Evolutionary conservation across 768 basidiomycete genomes (phyloP).

Genomic region (Pisolithus sp.): DNA sequence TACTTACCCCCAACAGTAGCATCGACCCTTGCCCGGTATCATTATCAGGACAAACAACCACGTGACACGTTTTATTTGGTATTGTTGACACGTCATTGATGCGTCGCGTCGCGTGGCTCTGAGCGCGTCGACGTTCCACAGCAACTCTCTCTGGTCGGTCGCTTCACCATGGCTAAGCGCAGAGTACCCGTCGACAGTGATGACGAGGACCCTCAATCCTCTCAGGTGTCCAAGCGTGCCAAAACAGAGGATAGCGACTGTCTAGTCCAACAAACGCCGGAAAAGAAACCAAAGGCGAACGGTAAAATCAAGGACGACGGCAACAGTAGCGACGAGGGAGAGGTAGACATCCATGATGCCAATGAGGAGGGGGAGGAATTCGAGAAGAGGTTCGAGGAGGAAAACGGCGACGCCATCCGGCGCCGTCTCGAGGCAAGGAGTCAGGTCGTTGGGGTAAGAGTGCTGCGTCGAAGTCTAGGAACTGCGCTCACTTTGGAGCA

Average conservation of each 20-base stretch:
- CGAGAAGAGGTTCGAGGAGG: conserved; percentile 62
- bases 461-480: conserved; percentile 32
- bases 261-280: conserved; percentile 13
- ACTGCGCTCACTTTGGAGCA: neutral
- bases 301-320: conserved; percentile 29
- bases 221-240: conserved; percentile 39
- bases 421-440: conserved; percentile 43
- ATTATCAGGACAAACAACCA: no score
- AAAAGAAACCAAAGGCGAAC: conserved; percentile 25
- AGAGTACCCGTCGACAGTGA: conserved; percentile 40
- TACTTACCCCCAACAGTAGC: no score
- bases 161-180: conserved; percentile 47
- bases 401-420: conserved; percentile 51
- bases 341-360: conserved; percentile 30
- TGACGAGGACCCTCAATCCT: conserved; percentile 25
- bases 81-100: neutral
- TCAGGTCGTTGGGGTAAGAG: conserved; percentile 36
- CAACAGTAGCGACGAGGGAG: conserved; percentile 25
- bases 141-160: neutral
- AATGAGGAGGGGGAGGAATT: conserved; percentile 42
- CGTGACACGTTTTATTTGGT: no score
- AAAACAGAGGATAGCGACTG: conserved; percentile 37
- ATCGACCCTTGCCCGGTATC: no score
- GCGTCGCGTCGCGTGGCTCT: conserved; percentile 22
- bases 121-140: conserved; percentile 6